phyloP scores from a whole-genome alignment of 1,139 yeast species.

The Blastobotrys aristatus region DNA sequence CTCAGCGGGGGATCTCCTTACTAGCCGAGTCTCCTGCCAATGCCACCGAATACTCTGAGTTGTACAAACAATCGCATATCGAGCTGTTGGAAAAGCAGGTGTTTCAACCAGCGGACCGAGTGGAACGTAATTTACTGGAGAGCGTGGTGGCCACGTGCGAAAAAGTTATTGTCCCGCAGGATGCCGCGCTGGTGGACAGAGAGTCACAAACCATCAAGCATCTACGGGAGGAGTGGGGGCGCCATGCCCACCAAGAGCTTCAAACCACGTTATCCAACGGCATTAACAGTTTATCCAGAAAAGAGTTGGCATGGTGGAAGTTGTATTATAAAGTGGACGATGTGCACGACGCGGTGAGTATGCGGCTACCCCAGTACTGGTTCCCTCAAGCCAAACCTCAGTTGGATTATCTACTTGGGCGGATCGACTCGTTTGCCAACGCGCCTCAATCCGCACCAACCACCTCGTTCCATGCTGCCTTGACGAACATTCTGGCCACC shows the following conservation, averaged over 20 bases:
- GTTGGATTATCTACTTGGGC: conserved; percentile 33
- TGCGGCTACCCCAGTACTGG: conserved; percentile 21
- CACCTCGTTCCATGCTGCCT: conserved; percentile 12
- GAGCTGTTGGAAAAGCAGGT: conserved; percentile 23
- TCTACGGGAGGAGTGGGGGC: conserved; percentile 34
- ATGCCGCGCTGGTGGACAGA: conserved; percentile 13
- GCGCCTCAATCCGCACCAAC: conserved; percentile 2
- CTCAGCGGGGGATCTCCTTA: conserved; percentile 27
- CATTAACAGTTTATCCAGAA: conserved; percentile 22
- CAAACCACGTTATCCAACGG: conserved; percentile 31
- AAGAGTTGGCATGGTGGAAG: conserved; percentile 37
- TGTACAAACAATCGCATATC: conserved; percentile 27
- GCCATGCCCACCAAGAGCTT: conserved; percentile 36
- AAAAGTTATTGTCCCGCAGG: conserved; percentile 21
- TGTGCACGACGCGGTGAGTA: conserved; percentile 27
- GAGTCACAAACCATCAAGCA: conserved; percentile 22
- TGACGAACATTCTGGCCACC: conserved; percentile 15
- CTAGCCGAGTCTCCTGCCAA: conserved; percentile 31
- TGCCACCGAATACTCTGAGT: conserved; percentile 25
- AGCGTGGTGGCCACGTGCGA: conserved; percentile 30
- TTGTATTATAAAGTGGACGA: conserved; percentile 37
- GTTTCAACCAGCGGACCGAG: conserved; percentile 18
- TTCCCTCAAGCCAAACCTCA: conserved; percentile 30
- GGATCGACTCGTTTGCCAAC: conserved; percentile 31
- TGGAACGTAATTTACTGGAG: conserved; percentile 20